Conservation (phyloP, 129 eudicot genomes). For the Artemisia tridentata region DNA sequence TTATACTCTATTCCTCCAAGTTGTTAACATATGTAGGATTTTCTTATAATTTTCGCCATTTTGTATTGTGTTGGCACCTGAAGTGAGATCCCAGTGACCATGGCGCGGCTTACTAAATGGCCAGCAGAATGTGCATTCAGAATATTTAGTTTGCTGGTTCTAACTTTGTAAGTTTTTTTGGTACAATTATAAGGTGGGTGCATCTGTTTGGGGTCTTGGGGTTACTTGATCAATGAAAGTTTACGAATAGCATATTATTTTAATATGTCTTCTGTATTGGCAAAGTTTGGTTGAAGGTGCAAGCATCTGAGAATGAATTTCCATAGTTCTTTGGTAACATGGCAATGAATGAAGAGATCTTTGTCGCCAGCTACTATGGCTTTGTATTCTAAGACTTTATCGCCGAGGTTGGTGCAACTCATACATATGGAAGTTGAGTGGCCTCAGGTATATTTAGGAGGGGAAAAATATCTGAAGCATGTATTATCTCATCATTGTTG, state of each 20-base stretch:
- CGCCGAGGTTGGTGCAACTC: too few relatives aligned
- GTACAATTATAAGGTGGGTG: neutral
- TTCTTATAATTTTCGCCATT: neutral
- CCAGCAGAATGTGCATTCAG: too few relatives aligned
- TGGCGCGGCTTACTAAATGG: neutral
- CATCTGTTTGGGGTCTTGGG: neutral
- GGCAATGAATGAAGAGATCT: too few relatives aligned
- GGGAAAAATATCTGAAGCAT: too few relatives aligned
- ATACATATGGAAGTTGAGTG: too few relatives aligned
- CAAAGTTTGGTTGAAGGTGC: neutral
- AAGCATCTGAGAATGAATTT: neutral
- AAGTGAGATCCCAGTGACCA: neutral
- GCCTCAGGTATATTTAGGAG: too few relatives aligned
- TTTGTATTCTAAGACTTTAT: too few relatives aligned
- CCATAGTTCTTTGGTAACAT: neutral
- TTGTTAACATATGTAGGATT: neutral
- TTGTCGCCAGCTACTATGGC: too few relatives aligned
- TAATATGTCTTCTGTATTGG: neutral
- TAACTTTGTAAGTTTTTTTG: neutral
- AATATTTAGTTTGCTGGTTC: neutral
- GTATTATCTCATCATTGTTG: too few relatives aligned
- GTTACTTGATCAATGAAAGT: neutral
- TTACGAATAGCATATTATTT: neutral
- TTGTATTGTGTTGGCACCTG: neutral
- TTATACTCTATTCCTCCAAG: neutral